Percentiles rank a stretch among this genome's conserved stretches.
phyloP scores from a whole-genome alignment of 805 yeast genomes.

The Sungouiozyma ichnusensis region DNA sequence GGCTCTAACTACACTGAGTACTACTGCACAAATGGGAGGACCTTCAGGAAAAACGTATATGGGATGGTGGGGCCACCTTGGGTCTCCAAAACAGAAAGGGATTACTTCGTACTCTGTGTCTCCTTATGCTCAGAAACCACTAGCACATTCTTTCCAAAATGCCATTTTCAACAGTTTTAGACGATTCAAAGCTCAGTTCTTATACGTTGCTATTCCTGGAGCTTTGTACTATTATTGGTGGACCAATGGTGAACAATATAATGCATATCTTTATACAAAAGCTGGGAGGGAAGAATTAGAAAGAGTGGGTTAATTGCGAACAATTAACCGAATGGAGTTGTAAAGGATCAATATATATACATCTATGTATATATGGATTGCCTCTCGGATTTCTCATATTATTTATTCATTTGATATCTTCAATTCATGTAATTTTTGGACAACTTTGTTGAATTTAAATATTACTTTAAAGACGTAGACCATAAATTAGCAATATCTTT shows the following conservation, averaged over 20 bases:
- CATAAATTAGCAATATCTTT: no score
- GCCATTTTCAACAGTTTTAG: slow-evolving; percentile 90
- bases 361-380: no score
- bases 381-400: no score
- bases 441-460: no score
- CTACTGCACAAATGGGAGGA: slow-evolving; percentile 43
- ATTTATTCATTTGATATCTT: no score
- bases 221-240: slow-evolving; percentile 76
- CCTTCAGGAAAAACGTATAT: slow-evolving; percentile 66
- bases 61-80: slow-evolving; percentile 98
- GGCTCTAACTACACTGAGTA: background rate
- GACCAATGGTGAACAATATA: slow-evolving; percentile 80
- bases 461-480: no score
- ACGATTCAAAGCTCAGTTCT: slow-evolving; percentile 78
- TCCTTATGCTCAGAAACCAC: slow-evolving; percentile 86
- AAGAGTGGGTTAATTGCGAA: slow-evolving; percentile 38
- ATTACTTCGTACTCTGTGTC: slow-evolving; percentile 83
- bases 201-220: slow-evolving; percentile 71
- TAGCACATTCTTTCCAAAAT: slow-evolving; percentile 75
- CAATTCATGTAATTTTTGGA: no score
- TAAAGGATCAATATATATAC: no score
- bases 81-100: slow-evolving; percentile 80
- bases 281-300: slow-evolving; percentile 94
- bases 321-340: no score
- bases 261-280: slow-evolving; percentile 90